Evolutionary conservation across 2,329 filamentous ascomycete species (phyloP).

Genomic region (Pseudopithomyces maydicus): DNA sequence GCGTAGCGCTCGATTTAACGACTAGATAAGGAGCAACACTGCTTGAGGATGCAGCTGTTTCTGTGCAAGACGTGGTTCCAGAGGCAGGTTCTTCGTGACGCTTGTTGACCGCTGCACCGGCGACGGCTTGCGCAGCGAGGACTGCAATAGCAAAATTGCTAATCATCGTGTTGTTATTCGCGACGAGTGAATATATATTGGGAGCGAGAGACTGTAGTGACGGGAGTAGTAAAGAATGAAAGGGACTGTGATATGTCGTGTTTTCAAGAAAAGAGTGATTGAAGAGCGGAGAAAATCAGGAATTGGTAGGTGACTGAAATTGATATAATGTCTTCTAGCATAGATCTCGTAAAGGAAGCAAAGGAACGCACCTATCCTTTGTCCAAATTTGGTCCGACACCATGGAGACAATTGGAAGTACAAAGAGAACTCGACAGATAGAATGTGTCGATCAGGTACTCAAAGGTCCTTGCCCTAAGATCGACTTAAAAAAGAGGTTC

Average conservation of each 20-base stretch:
- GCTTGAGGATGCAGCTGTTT: background rate
- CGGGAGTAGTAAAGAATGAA: background rate
- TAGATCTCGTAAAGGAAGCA: background rate
- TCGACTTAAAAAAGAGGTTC: background rate
- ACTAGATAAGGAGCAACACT: background rate
- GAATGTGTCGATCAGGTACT: background rate
- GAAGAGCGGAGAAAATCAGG: background rate
- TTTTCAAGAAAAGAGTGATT: background rate
- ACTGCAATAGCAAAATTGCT: conserved; percentile 6
- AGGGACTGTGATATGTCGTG: background rate
- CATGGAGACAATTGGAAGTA: background rate
- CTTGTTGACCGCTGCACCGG: conserved; percentile 7
- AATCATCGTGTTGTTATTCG: conserved; percentile 1
- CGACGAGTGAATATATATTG: background rate
- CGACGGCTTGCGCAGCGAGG: conserved; percentile 9
- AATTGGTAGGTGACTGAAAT: background rate
- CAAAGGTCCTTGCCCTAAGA: background rate
- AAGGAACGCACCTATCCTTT: background rate
- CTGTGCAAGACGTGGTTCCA: background rate
- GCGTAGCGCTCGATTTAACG: background rate
- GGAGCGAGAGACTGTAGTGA: background rate
- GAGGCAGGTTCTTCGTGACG: background rate
- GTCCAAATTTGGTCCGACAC: background rate
- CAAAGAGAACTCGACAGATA: background rate
- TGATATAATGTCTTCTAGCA: background rate